A percentile compares a stretch with the other conserved stretches of the same genome.
Evolutionary conservation across 257 asterid species (phyloP).

Genomic region (Ocimum tenuiflorum): DNA sequence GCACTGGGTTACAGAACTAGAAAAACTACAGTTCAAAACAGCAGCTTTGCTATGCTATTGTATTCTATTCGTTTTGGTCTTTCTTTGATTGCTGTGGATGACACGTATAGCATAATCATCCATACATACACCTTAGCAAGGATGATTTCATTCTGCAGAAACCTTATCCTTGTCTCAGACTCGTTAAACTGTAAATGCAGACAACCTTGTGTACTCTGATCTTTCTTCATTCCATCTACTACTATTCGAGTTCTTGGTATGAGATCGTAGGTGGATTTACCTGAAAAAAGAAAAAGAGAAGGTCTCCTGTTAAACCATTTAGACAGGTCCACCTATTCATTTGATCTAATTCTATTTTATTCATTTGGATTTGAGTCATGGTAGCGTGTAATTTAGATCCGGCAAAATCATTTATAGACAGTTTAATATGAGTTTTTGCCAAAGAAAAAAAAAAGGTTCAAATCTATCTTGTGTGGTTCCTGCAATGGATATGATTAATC

Average conservation of each 20-base stretch:
- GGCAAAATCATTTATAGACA: no score
- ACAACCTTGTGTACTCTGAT: not conserved
- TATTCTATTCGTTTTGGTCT: not conserved
- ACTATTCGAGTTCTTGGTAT: not conserved
- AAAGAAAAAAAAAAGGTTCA: no score
- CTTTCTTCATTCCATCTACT: not conserved
- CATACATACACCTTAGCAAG: conserved; percentile 3
- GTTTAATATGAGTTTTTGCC: no score
- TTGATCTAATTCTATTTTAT: no score
- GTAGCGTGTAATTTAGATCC: no score
- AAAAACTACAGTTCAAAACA: not conserved
- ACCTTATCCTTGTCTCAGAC: not conserved
- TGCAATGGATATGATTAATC: no score
- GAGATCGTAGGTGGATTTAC: no score
- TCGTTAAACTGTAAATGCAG: conserved; percentile 18
- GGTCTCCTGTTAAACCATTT: no score
- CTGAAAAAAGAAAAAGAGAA: no score
- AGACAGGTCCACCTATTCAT: no score
- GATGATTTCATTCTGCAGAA: conserved; percentile 2
- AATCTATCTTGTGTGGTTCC: no score
- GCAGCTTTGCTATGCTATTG: conserved; percentile 2
- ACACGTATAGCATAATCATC: conserved; percentile 18
- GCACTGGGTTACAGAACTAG: not conserved
- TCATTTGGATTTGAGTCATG: no score
- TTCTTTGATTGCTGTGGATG: conserved; percentile 12